Percentiles rank a stretch among this genome's conserved stretches.
Evolutionary conservation across 345 rosid species (phyloP).

Genomic region (Citrus mangshanensis): DNA sequence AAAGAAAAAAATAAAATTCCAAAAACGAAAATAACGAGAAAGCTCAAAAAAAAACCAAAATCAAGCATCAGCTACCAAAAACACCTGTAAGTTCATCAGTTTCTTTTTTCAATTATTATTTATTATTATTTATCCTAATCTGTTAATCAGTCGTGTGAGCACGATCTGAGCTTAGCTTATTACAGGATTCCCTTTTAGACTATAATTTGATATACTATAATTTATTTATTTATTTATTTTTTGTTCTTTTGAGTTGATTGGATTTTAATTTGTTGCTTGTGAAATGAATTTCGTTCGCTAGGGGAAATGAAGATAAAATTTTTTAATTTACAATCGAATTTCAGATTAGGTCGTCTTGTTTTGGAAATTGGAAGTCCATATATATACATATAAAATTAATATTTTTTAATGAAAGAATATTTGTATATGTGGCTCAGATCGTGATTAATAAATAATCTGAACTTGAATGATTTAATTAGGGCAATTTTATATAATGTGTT

Average conservation of each 20-base stretch:
- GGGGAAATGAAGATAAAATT: neutral
- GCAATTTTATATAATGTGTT: neutral
- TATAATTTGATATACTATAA: neutral
- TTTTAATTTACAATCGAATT: neutral
- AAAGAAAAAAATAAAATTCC: neutral
- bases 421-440: neutral
- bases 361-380: neutral
- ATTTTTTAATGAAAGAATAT: neutral
- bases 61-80: neutral
- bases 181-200: neutral
- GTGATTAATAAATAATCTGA: neutral
- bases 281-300: neutral
- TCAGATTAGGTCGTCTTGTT: neutral
- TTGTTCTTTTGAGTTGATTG: neutral
- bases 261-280: neutral
- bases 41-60: neutral
- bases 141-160: neutral
- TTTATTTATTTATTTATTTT: neutral
- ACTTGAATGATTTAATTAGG: neutral
- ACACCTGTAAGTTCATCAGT: constrained; percentile 18
- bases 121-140: neutral
- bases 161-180: neutral
- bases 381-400: neutral
- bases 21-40: neutral
- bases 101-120: neutral